phyloP scores from a whole-genome alignment of 768 basidiomycete species.

The Albatrellus ellisii region DNA sequence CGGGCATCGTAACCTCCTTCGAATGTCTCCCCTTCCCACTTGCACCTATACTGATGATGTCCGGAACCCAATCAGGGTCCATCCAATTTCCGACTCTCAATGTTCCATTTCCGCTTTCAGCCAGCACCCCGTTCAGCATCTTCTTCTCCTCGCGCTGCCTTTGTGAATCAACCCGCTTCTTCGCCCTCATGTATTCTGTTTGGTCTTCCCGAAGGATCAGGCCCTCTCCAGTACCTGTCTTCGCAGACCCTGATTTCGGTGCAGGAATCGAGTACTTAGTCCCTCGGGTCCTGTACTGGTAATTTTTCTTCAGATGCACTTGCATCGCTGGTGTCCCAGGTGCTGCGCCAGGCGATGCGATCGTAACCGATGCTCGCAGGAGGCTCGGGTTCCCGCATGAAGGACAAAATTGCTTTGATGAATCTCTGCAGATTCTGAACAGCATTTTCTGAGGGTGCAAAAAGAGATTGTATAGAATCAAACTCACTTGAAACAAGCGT shows the following conservation, averaged over 20 bases:
- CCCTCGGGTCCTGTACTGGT: constrained; percentile 85
- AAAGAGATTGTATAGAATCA: not conserved
- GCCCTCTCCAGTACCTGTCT: constrained; percentile 69
- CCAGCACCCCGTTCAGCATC: constrained; percentile 47
- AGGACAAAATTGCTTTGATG: constrained; percentile 91
- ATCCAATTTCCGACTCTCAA: constrained; percentile 69
- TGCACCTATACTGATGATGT: constrained; percentile 52
- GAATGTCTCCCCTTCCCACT: constrained; percentile 59
- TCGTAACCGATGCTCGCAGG: constrained; percentile 82
- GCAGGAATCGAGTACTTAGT: constrained; percentile 87
- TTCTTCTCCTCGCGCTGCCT: constrained; percentile 66
- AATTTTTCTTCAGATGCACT: constrained; percentile 91
- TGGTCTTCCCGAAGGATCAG: constrained; percentile 92
- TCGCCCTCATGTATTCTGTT: constrained; percentile 70
- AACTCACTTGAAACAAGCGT: constrained; percentile 97
- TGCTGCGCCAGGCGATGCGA: constrained; percentile 50
- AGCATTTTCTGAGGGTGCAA: no score
- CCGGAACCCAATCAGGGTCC: constrained; percentile 92
- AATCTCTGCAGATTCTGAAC: constrained; percentile 97
- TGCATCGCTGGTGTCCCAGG: constrained; percentile 58
- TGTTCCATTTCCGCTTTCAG: constrained; percentile 34
- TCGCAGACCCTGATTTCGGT: constrained; percentile 81
- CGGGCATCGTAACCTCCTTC: constrained; percentile 56
- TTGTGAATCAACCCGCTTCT: constrained; percentile 62
- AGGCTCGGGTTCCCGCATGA: constrained; percentile 92